A percentile compares a stretch with the other conserved stretches of the same genome.
Conservation (phyloP, 2,329 filamentous ascomycete species). For the Trichoderma brevicompactum region DNA sequence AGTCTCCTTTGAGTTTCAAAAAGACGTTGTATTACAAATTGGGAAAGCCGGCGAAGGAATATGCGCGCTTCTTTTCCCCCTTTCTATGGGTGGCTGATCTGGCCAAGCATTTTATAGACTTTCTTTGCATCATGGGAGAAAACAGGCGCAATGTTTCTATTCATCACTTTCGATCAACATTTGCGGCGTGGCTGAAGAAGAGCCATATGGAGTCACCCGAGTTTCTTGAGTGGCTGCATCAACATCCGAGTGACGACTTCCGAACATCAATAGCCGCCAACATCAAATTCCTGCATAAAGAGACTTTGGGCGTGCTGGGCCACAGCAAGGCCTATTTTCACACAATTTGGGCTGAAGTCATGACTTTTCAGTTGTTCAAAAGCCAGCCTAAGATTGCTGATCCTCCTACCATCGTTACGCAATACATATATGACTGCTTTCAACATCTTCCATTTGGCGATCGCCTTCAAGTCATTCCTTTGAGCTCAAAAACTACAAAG, state of each 20-base stretch:
- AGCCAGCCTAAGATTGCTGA: conserved; percentile 10
- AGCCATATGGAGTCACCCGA: conserved; percentile 47
- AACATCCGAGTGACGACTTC: conserved; percentile 62
- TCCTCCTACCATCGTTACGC: conserved; percentile 67
- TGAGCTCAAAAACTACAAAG: conserved; percentile 36
- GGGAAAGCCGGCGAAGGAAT: conserved; percentile 59
- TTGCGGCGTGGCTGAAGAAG: conserved; percentile 59
- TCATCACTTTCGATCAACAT: conserved; percentile 59
- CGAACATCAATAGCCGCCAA: conserved; percentile 63
- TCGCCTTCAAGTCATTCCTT: conserved; percentile 49
- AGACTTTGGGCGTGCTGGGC: conserved; percentile 58
- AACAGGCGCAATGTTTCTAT: conserved; percentile 50
- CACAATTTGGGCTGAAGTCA: conserved; percentile 59
- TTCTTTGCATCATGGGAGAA: conserved; percentile 48
- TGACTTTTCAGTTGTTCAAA: conserved; percentile 42
- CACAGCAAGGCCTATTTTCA: conserved; percentile 42
- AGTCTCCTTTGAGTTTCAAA: conserved; percentile 52
- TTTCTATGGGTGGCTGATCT: conserved; percentile 75
- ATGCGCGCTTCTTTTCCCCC: conserved; percentile 62
- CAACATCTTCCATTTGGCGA: conserved; percentile 62
- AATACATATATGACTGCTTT: conserved; percentile 69
- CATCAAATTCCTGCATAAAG: conserved; percentile 66
- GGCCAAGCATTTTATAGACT: conserved; percentile 74
- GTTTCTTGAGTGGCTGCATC: conserved; percentile 60
- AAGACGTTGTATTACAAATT: conserved; percentile 67